Base-by-base conservation (phyloP, 768 basidiomycete genomes). In the Lactarius deliciosus region DNA sequence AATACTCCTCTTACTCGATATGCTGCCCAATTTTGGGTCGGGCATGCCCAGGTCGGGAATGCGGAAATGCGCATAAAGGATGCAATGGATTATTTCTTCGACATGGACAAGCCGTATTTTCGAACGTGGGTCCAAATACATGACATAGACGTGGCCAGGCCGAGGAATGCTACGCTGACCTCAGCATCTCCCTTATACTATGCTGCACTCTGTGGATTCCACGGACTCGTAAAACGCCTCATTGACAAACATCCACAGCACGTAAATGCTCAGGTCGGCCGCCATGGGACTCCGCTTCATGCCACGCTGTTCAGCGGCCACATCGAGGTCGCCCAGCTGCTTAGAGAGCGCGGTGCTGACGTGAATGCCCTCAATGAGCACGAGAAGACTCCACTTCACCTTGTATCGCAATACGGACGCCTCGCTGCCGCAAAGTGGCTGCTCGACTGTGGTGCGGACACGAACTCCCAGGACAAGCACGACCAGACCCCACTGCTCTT, bases 101-200 rank as follows among this genome's bases (percentile, higher is more conserved):
- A 60, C 18, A 10, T 1, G 20, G 18, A 60, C 15, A 60, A 60
- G 6, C 41, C 28, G 4, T 41, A 43, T n/a, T 30, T 60, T 30
- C 10, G 5, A 2, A 16, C 41, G 1, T 60, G 58, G 38, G 22
- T 50, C 20, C 22, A 5, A 50, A 22, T 50, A 22, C 22, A 13
- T 22, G 22, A n/a, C 22, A 4, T 13, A n/a, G 22, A 47, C 18
- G 7, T 0, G 20, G 5, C 41, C 4, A 1, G 3, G 16, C 0
- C 0, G 34, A 0, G 0, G 34, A 1, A 36, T 11, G 2, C 36
- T 10, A 36, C 9, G 9, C n/a, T 10, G 13, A 4, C 11, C 2
- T 11, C n/a, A 13, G 11, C 2, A 13, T 8, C 47, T 22, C 47
- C 47, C 3, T 22, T 50, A 13, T 50, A 22, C 47, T 22, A 11